phyloP scores from a whole-genome alignment of 108 stramenopile species.

The Cyclotella baltica region DNA sequence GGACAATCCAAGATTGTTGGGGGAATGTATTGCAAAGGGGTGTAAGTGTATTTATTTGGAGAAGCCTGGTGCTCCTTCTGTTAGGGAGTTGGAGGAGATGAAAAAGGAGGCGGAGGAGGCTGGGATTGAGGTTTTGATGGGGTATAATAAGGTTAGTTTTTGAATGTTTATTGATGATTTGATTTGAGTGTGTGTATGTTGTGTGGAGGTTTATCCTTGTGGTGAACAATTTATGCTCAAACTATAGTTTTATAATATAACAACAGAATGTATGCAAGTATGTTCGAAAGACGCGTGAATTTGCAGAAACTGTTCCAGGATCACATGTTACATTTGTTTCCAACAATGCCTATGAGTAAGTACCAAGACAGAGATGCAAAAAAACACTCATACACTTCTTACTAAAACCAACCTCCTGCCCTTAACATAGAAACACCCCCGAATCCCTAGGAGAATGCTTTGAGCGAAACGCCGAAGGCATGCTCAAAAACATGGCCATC shows the following conservation, averaged over 20 bases:
- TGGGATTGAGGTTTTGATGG: slow-evolving; percentile 87
- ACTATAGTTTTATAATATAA: no score
- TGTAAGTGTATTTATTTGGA: slow-evolving; percentile 86
- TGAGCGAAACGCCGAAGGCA: slow-evolving; percentile 92
- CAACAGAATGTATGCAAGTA: slow-evolving; percentile 94
- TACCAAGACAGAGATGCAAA: no score
- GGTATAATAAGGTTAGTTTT: slow-evolving; percentile 84
- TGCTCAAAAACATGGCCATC: slow-evolving; percentile 97
- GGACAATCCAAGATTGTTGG: slow-evolving; percentile 87
- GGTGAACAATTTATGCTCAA: no score
- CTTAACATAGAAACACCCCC: slow-evolving; percentile 58
- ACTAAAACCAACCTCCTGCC: background rate
- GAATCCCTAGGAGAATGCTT: slow-evolving; percentile 94
- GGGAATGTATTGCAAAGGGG: slow-evolving; percentile 78
- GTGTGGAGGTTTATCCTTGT: no score
- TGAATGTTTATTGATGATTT: no score
- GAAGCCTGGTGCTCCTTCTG: slow-evolving; percentile 94
- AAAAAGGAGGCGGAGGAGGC: slow-evolving; percentile 76
- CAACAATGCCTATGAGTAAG: slow-evolving; percentile 89
- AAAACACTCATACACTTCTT: no score
- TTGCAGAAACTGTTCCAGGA: slow-evolving; percentile 72
- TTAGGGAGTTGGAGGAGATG: slow-evolving; percentile 77
- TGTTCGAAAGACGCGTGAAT: slow-evolving; percentile 88
- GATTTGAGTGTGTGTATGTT: no score
- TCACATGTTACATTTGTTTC: slow-evolving; percentile 88